A percentile compares a stretch with the other conserved stretches of the same genome.
Conservation (phyloP, 176 grass and related monocot genomes). For the Zoysia japonica region DNA sequence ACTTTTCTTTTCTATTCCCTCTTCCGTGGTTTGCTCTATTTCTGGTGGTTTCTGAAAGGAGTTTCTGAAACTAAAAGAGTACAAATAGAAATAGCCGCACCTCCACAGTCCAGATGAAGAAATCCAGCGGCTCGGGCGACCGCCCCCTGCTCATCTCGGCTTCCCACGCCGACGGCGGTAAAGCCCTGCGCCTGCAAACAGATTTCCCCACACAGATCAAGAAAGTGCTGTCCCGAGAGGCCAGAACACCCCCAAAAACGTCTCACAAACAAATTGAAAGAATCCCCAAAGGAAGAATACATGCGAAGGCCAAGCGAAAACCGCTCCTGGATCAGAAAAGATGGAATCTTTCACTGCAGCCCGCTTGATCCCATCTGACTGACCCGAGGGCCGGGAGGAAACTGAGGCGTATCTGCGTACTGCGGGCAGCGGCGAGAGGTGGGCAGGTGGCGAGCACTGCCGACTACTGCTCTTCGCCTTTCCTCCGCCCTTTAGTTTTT, state of each 20-base stretch:
- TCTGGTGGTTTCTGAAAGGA: background rate
- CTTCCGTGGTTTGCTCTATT: conserved; percentile 1
- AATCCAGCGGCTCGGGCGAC: conserved; percentile 81
- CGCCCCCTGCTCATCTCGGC: conserved; percentile 65
- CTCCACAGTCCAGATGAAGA: conserved; percentile 96
- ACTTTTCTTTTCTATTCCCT: background rate
- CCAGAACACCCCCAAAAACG: background rate
- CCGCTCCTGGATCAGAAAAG: conserved; percentile 18
- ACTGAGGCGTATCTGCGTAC: background rate
- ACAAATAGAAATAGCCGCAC: conserved; percentile 22
- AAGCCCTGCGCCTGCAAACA: conserved; percentile 42
- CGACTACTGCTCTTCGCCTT: background rate
- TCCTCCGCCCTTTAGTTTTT: background rate
- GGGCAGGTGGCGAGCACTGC: background rate
- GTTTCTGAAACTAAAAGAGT: no score
- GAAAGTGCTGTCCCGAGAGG: conserved; percentile 6
- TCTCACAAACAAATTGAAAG: background rate
- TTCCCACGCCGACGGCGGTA: conserved; percentile 31
- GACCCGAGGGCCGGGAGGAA: background rate
- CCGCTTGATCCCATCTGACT: conserved; percentile 26
- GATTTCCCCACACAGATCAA: conserved; percentile 39
- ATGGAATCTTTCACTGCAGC: background rate
- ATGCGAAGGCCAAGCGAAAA: background rate
- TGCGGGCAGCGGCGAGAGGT: conserved; percentile 9
- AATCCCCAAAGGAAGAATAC: background rate